Evolutionary conservation across 192 early-diverging fungal genomes (phyloP), one percentile per base, ranked within the genome.

Genomic region (Mortierella antarctica): DNA sequence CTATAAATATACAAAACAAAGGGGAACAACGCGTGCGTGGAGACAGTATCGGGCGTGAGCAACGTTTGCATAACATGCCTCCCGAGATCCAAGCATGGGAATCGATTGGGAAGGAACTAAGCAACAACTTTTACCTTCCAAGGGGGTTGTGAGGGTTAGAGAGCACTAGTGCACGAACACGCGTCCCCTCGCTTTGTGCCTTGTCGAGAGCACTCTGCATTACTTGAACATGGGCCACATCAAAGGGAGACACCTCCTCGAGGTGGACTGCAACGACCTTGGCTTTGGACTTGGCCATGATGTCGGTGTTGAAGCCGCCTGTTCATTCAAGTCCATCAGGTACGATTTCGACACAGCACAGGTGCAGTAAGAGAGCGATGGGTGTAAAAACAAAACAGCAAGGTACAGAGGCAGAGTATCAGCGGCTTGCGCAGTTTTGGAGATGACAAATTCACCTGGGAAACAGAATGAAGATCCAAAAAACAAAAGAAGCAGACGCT

Each of bases 81-180:
- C 31, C 31, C 31, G 31, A 31, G 31, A 31, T 31, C 31, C 31
- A 31, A 31, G 31, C 31, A 31, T 31, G 55, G 55, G 55, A 20
- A 21, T 57, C 1, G 11, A 15, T 57, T 11, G 20, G 21, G 1
- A 60, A 60, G 42, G 1, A 44, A 60, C 13, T 1, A 60, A 44
- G 42, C 13, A 60, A 42, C 4, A 41, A 60, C 13, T 20, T n/a
- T 70, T 76, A 87, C 86, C 74, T 73, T 70, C 91, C 92, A 39
- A 91, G 75, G 7, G 94, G 94, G 68, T 95, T 95, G 54, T 89
- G 85, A 13, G 95, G 95, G 57, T 91, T 92, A 63, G 86, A 87
- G 40, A 97, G 80, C 13, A 96, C 82, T 57, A 97, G 67, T 23
- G 83, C 93, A 4, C 75, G 69, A 11, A 88, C 82, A 18, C 62